Base-by-base conservation (phyloP, 2,329 filamentous ascomycete genomes). In the Aspergillus chevalieri region DNA sequence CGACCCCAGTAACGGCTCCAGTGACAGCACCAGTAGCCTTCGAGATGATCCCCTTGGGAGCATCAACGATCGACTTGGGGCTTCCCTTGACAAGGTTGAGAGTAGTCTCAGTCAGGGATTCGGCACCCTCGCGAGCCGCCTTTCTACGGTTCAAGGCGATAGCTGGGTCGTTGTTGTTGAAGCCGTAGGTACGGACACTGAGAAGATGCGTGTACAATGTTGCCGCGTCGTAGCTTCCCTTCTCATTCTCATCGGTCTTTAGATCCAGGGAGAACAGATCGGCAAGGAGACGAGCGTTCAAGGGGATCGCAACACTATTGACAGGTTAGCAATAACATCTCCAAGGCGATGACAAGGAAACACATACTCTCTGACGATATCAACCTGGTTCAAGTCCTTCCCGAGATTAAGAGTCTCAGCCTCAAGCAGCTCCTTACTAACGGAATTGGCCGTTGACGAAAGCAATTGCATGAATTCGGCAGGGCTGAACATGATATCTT, bases 131-230 rank as follows among this genome's bases (percentile, higher is more conserved):
- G 33, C 67, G 67, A 0, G 75, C 74, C 5, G 65, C 66, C 33
- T 69, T 67, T 4, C 75, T 70, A 2, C 74, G 73, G 44, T 70
- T 74, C 68, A 73, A 77, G 1, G 74, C 68, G 54, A 76, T 68
- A 0, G 58, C 75, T 0, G 75, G 71, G 46, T 78, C 75, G 30
- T 69, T 72, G 57, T 77, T 75, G 55, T 75, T 74, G 34, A 73
- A 70, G 12, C 71, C 74, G 67, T 70, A 78, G 48, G 68, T 65
- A 30, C 75, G 74, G 21, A 78, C 63, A 48, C 76, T 66, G 15
- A 74, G 57, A 19, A 78, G 61, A 17, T 69, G 54, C 1, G 63
- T 63, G 62, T 82, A 81, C 54, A 83, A 62, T 64, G 82, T 78
- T 28, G 79, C 74, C 57, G 79, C 75, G 0, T 72, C 74, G 55